These are phyloP conservation scores for Apiotrichum montevideense DNA, from an alignment of 1,284 basidiomycete genomes.

Conservation along the genomic window DNA sequence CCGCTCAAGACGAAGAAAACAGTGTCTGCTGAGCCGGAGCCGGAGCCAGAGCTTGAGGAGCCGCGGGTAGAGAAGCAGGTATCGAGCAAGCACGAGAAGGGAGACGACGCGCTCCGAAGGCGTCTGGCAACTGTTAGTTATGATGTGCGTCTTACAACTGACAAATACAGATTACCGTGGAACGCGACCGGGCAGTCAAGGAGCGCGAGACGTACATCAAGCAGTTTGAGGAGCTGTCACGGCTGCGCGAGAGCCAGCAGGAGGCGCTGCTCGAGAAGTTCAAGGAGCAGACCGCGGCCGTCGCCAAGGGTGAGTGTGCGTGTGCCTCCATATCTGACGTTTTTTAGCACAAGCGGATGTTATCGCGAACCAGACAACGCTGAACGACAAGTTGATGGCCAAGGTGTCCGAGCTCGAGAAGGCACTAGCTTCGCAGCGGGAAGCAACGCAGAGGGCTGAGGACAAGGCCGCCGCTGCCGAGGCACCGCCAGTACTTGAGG, in stretches of 20 bases:
- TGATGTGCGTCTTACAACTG: not conserved
- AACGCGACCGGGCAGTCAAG: conserved; percentile 25
- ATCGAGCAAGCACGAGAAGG: not conserved
- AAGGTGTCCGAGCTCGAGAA: conserved; percentile 33
- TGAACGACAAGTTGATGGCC: conserved; percentile 34
- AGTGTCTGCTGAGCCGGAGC: not conserved
- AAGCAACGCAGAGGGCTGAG: conserved; percentile 8
- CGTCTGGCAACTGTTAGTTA: conserved; percentile 18
- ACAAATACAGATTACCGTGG: conserved; percentile 22
- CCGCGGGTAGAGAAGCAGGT: not conserved
- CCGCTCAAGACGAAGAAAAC: not conserved
- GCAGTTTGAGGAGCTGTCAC: conserved; percentile 44
- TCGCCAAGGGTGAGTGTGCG: conserved; percentile 29
- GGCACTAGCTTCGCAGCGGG: conserved; percentile 20
- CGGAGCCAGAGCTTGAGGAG: not conserved
- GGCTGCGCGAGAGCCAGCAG: conserved; percentile 24
- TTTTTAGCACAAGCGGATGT: conserved; percentile 39
- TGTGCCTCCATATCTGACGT: not conserved
- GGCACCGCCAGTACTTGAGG: conserved; percentile 11
- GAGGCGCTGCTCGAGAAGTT: conserved; percentile 37
- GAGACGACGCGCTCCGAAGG: conserved; percentile 2
- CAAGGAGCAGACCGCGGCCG: conserved; percentile 32
- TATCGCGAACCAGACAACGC: conserved; percentile 32
- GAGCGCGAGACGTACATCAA: conserved; percentile 38
- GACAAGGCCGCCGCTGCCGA: conserved; percentile 2